A percentile compares a stretch with the other conserved stretches of the same genome.
These are phyloP conservation scores for Colletotrichum sp. DNA, from an alignment of 2,329 filamentous ascomycete species.

Conservation along the genomic window DNA sequence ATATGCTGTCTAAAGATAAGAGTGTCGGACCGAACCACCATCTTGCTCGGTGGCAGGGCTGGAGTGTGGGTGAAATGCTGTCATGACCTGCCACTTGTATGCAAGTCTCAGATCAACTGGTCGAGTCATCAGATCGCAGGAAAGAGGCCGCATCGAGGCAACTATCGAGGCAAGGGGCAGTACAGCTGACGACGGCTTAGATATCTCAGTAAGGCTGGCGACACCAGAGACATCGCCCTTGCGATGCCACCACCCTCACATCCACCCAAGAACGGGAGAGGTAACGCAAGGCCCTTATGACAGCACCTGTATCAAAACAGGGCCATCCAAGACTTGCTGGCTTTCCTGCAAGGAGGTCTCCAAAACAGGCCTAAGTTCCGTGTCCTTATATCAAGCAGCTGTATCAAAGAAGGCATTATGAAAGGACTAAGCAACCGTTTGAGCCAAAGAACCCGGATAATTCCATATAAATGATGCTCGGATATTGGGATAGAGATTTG, in stretches of 20 bases:
- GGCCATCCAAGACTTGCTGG: background rate
- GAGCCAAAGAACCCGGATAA: background rate
- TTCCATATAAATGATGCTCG: background rate
- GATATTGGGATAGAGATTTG: background rate
- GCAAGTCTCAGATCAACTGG: background rate
- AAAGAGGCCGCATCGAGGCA: background rate
- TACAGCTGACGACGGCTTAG: background rate
- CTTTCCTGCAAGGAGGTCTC: background rate
- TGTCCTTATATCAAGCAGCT: background rate
- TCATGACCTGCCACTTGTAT: background rate
- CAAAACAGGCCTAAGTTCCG: background rate
- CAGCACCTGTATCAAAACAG: background rate
- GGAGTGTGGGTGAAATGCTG: background rate
- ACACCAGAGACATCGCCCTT: background rate
- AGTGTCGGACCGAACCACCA: background rate
- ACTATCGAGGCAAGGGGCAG: background rate
- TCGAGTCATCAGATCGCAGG: background rate
- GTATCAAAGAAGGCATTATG: background rate
- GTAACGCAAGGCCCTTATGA: background rate
- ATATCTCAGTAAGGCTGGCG: background rate
- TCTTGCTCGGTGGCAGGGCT: background rate
- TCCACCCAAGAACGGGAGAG: background rate
- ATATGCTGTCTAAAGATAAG: background rate
- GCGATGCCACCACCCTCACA: background rate
- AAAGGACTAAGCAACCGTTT: background rate